Evolutionary conservation across 1,139 yeast genomes (phyloP).

Genomic region (Blastobotrys serpentis): DNA sequence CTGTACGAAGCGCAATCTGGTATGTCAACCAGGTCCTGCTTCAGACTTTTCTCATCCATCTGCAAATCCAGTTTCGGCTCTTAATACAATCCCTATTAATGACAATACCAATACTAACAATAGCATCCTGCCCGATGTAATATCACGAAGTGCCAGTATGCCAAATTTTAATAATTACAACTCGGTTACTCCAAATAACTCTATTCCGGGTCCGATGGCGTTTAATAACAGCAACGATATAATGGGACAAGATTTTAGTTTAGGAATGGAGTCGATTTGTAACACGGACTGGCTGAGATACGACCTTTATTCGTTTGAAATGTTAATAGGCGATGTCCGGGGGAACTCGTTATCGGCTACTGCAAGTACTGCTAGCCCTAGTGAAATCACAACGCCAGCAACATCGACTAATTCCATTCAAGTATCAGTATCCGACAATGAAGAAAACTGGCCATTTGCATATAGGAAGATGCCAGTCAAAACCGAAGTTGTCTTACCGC

Average conservation of each 20-base stretch:
- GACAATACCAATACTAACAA: background rate
- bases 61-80: background rate
- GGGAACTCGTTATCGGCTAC: background rate
- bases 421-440: constrained; percentile 11
- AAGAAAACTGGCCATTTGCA: constrained; percentile 19
- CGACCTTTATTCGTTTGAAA: constrained; percentile 7
- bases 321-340: constrained; percentile 5
- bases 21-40: constrained; percentile 20
- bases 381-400: constrained; percentile 1
- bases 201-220: too few species aligned
- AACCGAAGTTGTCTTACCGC: constrained; percentile 15
- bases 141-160: background rate
- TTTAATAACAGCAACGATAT: too few species aligned
- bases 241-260: constrained; percentile 6
- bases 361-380: background rate
- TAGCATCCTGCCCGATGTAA: background rate
- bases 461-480: constrained; percentile 11
- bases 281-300: constrained; percentile 16
- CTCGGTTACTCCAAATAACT: too few species aligned
- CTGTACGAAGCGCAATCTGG: constrained; percentile 18
- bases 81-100: too few species aligned
- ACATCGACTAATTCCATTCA: background rate
- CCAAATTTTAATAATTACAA: background rate
- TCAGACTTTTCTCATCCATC: background rate
- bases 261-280: constrained; percentile 10